Evolutionary conservation across 306 rosid genomes (phyloP).

Genomic region (Herpetospermum pedunculosum): DNA sequence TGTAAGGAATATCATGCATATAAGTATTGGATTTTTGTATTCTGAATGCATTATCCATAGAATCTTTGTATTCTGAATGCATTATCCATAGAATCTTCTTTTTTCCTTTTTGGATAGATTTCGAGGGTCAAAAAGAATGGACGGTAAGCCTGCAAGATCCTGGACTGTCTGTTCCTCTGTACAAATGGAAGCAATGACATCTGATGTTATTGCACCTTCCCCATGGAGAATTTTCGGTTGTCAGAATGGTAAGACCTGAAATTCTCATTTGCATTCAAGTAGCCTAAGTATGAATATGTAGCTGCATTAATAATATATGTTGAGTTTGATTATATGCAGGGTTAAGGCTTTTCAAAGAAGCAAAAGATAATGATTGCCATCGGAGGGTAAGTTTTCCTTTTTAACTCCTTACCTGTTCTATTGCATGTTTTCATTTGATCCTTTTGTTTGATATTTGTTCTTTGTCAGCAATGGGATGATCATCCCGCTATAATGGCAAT

Average conservation of each 20-base stretch:
- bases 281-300: neutral
- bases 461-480: slow-evolving; percentile 69
- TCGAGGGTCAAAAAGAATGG: slow-evolving; percentile 36
- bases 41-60: neutral
- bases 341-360: slow-evolving; percentile 74
- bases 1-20: neutral
- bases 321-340: slow-evolving; percentile 35
- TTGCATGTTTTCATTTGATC: slow-evolving; percentile 9
- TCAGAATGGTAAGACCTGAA: slow-evolving; percentile 55
- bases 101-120: slow-evolving; percentile 30
- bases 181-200: slow-evolving; percentile 46
- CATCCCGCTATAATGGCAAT: slow-evolving; percentile 90
- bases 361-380: slow-evolving; percentile 52
- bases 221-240: slow-evolving; percentile 93
- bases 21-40: neutral
- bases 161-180: slow-evolving; percentile 30
- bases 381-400: slow-evolving; percentile 39
- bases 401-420: slow-evolving; percentile 5
- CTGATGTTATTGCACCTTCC: slow-evolving; percentile 81
- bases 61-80: neutral
- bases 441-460: neutral
- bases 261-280: slow-evolving; percentile 12
- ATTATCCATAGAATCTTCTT: neutral
- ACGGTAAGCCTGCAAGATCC: slow-evolving; percentile 34
- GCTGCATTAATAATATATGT: neutral